Conservation (phyloP, 2,329 filamentous ascomycete species). For the Scorias spongiosa region DNA sequence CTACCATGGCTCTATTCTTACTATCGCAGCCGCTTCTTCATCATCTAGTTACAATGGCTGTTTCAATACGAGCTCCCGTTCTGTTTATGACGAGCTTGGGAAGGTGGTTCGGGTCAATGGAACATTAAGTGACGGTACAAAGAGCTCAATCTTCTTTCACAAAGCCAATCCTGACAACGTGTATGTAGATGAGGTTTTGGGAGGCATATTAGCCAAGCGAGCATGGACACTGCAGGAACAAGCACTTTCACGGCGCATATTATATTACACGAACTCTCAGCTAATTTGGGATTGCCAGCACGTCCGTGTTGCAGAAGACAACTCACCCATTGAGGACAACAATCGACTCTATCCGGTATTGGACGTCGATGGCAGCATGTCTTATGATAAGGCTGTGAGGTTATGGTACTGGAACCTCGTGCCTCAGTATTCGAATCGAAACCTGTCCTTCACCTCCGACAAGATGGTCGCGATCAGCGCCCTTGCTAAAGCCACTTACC, state of each 20-base stretch:
- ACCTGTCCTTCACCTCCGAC: background rate
- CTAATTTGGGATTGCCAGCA: conserved; percentile 1
- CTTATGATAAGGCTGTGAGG: background rate
- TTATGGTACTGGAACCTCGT: background rate
- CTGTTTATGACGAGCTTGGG: background rate
- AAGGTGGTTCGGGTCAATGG: background rate
- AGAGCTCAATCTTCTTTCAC: background rate
- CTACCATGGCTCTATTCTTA: conserved; percentile 4
- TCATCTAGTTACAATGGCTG: background rate
- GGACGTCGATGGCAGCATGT: background rate
- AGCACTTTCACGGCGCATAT: conserved; percentile 1
- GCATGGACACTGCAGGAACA: conserved; percentile 2
- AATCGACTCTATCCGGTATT: background rate
- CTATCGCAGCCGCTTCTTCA: conserved; percentile 4
- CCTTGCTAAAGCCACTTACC: background rate
- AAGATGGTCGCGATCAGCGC: background rate
- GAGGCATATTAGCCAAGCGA: conserved; percentile 1
- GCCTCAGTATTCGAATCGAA: background rate
- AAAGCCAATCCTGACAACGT: background rate
- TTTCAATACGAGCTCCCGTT: background rate
- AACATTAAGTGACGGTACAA: background rate
- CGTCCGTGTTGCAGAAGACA: background rate
- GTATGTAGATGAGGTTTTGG: background rate
- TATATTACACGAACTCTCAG: conserved; percentile 1
- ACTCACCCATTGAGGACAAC: background rate